Conservation (phyloP, 2,329 filamentous ascomycete species). For the Falciphora oryzae region DNA sequence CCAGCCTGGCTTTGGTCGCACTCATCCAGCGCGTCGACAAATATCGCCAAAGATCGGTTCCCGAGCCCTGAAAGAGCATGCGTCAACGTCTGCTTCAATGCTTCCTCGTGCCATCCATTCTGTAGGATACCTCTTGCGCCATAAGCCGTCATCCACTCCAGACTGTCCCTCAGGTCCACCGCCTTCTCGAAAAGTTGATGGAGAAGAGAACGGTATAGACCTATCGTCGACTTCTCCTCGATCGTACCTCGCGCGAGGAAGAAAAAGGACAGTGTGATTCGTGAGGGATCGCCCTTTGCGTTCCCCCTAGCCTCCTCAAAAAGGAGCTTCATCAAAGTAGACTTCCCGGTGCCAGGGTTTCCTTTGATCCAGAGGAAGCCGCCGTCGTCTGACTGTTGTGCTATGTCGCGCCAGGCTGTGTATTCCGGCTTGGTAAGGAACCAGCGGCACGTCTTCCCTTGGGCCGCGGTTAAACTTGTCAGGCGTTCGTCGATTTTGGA, state of each 20-base stretch:
- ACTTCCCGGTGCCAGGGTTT: constrained; percentile 36
- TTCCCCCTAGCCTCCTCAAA: constrained; percentile 15
- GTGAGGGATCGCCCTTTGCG: constrained; percentile 1
- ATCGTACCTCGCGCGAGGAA: constrained; percentile 39
- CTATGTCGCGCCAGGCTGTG: constrained; percentile 25
- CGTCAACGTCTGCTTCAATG: constrained; percentile 13
- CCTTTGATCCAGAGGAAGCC: constrained; percentile 40
- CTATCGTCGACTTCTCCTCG: constrained; percentile 36
- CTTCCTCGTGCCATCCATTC: constrained; percentile 12
- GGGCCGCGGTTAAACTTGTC: constrained; percentile 3
- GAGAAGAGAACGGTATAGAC: constrained; percentile 43
- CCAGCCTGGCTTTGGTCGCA: constrained; percentile 36
- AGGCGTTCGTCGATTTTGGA: constrained; percentile 6
- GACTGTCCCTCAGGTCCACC: constrained; percentile 25
- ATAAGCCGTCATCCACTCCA: constrained; percentile 18
- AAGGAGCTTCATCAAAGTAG: constrained; percentile 36
- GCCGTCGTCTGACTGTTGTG: constrained; percentile 21
- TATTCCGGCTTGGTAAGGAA: constrained; percentile 22
- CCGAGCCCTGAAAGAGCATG: constrained; percentile 14
- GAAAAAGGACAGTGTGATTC: constrained; percentile 33
- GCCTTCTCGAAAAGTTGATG: constrained; percentile 14
- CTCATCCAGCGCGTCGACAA: constrained; percentile 43
- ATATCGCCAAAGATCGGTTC: constrained; percentile 16
- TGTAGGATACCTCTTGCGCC: constrained; percentile 1
- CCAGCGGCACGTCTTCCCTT: constrained; percentile 14